Evolutionary conservation across 768 basidiomycete species (phyloP).

Genomic region (Xanthoconium purpureum): DNA sequence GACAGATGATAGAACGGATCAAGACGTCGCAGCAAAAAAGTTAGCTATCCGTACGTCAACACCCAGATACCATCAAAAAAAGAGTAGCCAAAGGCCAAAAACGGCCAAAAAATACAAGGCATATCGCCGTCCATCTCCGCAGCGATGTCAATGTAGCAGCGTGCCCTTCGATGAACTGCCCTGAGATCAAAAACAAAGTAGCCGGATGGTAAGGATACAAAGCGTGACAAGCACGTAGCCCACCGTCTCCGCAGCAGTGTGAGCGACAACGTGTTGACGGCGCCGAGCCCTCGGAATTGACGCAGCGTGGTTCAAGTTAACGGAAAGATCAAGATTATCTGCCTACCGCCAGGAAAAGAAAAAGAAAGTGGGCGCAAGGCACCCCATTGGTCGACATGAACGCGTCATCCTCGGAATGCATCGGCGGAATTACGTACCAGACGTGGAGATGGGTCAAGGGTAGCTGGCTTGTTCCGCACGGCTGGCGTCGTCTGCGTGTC

Average conservation of each 20-base stretch:
- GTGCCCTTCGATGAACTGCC: too few species aligned
- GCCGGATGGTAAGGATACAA: slow-evolving; percentile 15
- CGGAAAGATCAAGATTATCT: background rate
- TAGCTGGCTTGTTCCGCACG: background rate
- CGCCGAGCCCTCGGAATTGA: background rate
- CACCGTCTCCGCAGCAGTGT: slow-evolving; percentile 11
- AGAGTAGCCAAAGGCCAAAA: too few species aligned
- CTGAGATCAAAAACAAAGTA: slow-evolving; percentile 16
- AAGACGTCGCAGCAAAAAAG: background rate
- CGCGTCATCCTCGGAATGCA: background rate
- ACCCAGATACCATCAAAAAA: background rate
- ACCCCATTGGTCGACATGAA: background rate
- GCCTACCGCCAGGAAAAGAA: background rate
- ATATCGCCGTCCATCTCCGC: too few species aligned
- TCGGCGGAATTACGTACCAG: slow-evolving; percentile 5
- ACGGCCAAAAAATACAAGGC: too few species aligned
- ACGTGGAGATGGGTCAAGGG: background rate
- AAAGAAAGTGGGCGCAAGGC: background rate
- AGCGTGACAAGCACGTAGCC: slow-evolving; percentile 11
- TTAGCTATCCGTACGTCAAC: background rate
- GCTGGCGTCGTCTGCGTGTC: slow-evolving; percentile 4
- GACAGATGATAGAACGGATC: background rate
- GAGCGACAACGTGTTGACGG: background rate
- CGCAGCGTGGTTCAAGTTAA: background rate
- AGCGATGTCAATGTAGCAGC: too few species aligned